Percentiles rank a stretch among this genome's conserved stretches.
These are phyloP conservation scores for Penicillium sp. DNA, from an alignment of 2,329 filamentous ascomycete genomes.

Conservation along the genomic window DNA sequence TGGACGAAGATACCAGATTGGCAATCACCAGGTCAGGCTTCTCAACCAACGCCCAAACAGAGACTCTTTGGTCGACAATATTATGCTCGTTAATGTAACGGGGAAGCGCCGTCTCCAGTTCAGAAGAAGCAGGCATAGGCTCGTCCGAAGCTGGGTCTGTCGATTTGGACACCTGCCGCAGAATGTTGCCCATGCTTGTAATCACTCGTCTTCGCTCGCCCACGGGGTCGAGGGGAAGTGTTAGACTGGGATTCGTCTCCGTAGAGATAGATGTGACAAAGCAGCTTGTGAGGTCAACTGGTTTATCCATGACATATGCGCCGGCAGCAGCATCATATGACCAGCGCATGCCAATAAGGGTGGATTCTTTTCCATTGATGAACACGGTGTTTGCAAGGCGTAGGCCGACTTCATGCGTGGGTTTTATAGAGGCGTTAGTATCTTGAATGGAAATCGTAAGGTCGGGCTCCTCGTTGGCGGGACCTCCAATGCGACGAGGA, in stretches of 20 bases:
- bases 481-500: constrained; percentile 26
- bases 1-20: constrained; percentile 2
- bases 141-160: constrained; percentile 23
- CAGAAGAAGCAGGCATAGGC: constrained; percentile 38
- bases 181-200: constrained; percentile 42
- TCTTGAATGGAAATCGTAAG: constrained; percentile 28
- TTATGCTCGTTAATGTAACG: constrained; percentile 37
- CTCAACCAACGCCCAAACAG: constrained; percentile 41
- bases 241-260: constrained; percentile 18
- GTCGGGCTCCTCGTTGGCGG: constrained; percentile 30
- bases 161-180: constrained; percentile 38
- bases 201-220: constrained; percentile 36
- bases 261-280: constrained; percentile 19
- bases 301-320: constrained; percentile 24
- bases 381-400: constrained; percentile 43
- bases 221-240: constrained; percentile 35
- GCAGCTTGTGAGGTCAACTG: constrained; percentile 31
- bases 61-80: constrained; percentile 35
- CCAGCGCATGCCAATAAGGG: constrained; percentile 38
- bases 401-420: constrained; percentile 33
- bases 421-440: neutral
- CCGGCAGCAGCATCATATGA: constrained; percentile 14
- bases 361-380: constrained; percentile 39
- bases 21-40: constrained; percentile 17
- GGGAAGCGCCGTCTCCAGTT: constrained; percentile 40